Evolutionary conservation across 2,329 filamentous ascomycete species (phyloP), one percentile per base, ranked within the genome.

Genomic region (Calcarisporium arbuscula): DNA sequence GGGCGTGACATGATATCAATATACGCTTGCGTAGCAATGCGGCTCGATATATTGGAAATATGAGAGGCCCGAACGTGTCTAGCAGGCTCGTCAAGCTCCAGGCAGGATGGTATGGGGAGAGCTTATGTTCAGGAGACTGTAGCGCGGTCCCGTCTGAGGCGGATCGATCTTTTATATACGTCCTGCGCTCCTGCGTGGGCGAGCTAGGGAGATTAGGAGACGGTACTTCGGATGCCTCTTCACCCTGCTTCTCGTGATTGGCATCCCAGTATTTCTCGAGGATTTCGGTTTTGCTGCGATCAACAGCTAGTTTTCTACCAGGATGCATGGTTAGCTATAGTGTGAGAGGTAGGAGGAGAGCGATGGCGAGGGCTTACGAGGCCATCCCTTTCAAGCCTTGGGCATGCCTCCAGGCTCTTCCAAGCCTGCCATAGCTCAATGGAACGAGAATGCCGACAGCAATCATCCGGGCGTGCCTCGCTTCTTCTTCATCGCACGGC

Each of bases 401-500:
- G 6, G 87, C 88, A 63, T 95, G 88, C 46, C 82, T 76, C 92
- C 92, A 98, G 34, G 82, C 84, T 44, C 89, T 77, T 5, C 92
- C 92, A 16, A 96, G 67, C 35, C 88, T 75, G 17, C 90, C 90
- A 52, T 85, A 84, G 53, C 82, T 90, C 33, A 95, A 61, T 6
- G 87, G 86, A 2, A 96, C 88, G 46, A 98, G 65, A 19, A 90
- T 77, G 26, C 92, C 92, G 2, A 96, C 87, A 11, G 90, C 85
- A 43, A 95, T 80, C 79, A 98, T 95, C 48, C 84, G 78, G 32
- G 92, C 92, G 68, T 94, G 85, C 40, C 92, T 82, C 34, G 85
- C 77, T 34, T 77, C 78, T 41, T 75, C 76, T 47, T 86, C 84
- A 11, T 82, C 79, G 31, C 86, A 88, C 4, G 84, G 82, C 44